phyloP scores from a whole-genome alignment of 2,329 filamentous ascomycete genomes.

The Verruconis gallopava region DNA sequence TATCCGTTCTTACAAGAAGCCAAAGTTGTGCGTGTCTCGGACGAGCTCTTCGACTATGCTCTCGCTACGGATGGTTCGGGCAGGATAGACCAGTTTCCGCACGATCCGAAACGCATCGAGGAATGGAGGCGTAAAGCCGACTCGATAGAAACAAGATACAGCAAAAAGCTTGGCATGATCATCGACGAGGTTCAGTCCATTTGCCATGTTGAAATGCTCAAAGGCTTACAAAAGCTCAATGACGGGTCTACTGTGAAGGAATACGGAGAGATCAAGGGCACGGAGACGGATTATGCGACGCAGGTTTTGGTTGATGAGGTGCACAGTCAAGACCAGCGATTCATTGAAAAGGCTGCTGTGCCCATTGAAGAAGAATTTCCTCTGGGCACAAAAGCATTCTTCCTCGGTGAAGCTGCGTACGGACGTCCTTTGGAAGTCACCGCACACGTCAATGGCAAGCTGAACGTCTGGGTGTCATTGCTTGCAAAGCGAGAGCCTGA shows the following conservation, averaged over 20 bases:
- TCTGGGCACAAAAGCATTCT: constrained; percentile 70
- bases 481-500: constrained; percentile 63
- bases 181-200: constrained; percentile 80
- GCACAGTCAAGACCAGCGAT: constrained; percentile 79
- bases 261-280: constrained; percentile 71
- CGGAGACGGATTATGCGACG: constrained; percentile 81
- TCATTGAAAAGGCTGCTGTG: constrained; percentile 77
- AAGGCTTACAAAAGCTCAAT: constrained; percentile 79
- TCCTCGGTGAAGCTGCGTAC: constrained; percentile 86
- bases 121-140: constrained; percentile 76
- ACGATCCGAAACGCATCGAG: constrained; percentile 62
- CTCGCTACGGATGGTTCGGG: constrained; percentile 49
- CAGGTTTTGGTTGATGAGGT: constrained; percentile 86
- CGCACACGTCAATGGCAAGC: constrained; percentile 59
- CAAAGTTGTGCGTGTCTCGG: constrained; percentile 75
- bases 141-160: constrained; percentile 75
- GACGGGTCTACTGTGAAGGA: constrained; percentile 87
- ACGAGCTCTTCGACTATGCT: constrained; percentile 84
- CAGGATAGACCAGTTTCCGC: constrained; percentile 55
- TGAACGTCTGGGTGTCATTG: constrained; percentile 64
- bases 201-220: constrained; percentile 86
- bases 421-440: constrained; percentile 78
- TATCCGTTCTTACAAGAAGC: constrained; percentile 95
- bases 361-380: constrained; percentile 90
- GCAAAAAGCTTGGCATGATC: constrained; percentile 77